Evolutionary conservation across 345 rosid species (phyloP).

Genomic region (Litchi chinensis): DNA sequence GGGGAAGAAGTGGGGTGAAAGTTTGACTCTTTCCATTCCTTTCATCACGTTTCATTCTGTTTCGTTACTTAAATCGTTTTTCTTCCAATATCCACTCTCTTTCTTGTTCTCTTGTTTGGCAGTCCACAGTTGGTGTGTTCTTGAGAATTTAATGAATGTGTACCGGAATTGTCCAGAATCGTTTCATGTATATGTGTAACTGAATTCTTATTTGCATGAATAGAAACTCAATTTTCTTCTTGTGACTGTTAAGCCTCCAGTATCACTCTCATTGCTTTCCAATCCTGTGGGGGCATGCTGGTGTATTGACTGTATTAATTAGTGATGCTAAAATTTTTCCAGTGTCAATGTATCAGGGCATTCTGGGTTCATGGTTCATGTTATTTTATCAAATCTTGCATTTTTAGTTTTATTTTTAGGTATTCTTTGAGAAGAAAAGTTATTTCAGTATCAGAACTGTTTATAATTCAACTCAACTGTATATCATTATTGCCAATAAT

Average conservation of each 20-base stretch:
- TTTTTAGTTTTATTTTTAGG: too few relatives aligned
- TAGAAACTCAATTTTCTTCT: not conserved
- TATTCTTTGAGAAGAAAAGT: not conserved
- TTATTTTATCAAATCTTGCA: too few relatives aligned
- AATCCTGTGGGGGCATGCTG: not conserved
- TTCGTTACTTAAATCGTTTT: not conserved
- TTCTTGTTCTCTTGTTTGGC: not conserved
- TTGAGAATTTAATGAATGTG: not conserved
- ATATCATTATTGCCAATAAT: not conserved
- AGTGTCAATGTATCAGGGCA: too few relatives aligned
- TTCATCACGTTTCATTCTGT: not conserved
- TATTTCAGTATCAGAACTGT: not conserved
- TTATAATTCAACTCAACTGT: not conserved
- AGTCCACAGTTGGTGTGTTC: too few relatives aligned
- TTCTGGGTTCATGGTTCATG: too few relatives aligned
- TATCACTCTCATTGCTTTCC: not conserved
- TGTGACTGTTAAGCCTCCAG: not conserved
- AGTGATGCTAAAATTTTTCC: not conserved
- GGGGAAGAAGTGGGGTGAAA: too few relatives aligned
- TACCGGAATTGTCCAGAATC: not conserved
- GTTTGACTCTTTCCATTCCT: not conserved
- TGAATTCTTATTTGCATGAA: not conserved
- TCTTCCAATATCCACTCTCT: not conserved
- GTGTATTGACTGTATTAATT: too few relatives aligned
- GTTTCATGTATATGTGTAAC: too few relatives aligned